A percentile compares a stretch with the other conserved stretches of the same genome.
Conservation (phyloP, 805 yeast species). For the Tetrapisispora namnaoensis region DNA sequence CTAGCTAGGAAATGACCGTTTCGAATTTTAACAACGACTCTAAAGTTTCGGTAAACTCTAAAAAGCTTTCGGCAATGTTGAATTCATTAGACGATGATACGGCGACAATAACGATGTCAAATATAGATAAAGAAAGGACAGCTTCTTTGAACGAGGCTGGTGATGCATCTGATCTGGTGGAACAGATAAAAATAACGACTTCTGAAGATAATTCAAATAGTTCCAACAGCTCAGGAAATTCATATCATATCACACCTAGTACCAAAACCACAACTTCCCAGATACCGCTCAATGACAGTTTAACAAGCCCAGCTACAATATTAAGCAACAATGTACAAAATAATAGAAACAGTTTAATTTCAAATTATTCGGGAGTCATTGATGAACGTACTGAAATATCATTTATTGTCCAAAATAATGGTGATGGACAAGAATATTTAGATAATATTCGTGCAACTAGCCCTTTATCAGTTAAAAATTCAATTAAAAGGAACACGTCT, state of each 20-base stretch:
- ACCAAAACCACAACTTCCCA: background rate
- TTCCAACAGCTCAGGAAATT: background rate
- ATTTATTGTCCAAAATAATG: slow-evolving; percentile 15
- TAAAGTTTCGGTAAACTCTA: slow-evolving; percentile 14
- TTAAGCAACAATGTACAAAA: too few species aligned
- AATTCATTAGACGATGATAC: slow-evolving; percentile 17
- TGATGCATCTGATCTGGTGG: background rate
- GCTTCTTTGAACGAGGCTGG: background rate
- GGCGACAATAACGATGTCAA: slow-evolving; percentile 6
- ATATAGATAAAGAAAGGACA: too few species aligned
- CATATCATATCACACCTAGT: background rate
- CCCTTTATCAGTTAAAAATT: background rate
- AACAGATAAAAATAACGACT: background rate
- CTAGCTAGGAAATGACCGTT: background rate
- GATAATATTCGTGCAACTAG: background rate
- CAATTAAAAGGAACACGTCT: slow-evolving; percentile 5
- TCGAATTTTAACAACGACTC: slow-evolving; percentile 7
- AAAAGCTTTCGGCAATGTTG: slow-evolving; percentile 24
- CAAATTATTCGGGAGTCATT: slow-evolving; percentile 25
- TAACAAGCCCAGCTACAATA: background rate
- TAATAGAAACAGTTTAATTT: slow-evolving; percentile 16
- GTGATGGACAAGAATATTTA: slow-evolving; percentile 6
- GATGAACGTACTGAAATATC: slow-evolving; percentile 27
- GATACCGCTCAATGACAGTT: background rate
- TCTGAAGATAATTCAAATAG: background rate